These are phyloP conservation scores for Chalaropsis ovoidea DNA, from an alignment of 2,329 filamentous ascomycete genomes.

Conservation along the genomic window DNA sequence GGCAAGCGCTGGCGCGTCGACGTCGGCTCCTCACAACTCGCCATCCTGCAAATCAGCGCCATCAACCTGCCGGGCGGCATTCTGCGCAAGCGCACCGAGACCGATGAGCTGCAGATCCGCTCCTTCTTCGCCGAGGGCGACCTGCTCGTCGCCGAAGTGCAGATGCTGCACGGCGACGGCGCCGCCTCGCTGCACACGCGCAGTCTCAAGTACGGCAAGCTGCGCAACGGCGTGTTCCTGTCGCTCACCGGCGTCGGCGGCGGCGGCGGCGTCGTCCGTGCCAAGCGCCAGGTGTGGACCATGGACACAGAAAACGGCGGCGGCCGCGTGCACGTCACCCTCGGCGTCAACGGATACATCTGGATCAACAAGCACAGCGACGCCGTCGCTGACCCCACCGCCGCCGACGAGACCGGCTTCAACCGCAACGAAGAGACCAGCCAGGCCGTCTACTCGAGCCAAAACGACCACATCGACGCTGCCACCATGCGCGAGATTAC, in stretches of 20 bases:
- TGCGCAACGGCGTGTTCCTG: slow-evolving; percentile 85
- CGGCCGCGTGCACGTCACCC: slow-evolving; percentile 67
- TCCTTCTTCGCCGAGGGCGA: slow-evolving; percentile 97
- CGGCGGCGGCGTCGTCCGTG: slow-evolving; percentile 74
- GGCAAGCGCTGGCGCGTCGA: slow-evolving; percentile 90
- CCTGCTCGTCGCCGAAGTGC: slow-evolving; percentile 86
- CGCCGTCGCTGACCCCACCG: slow-evolving; percentile 41
- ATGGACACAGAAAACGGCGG: slow-evolving; percentile 49
- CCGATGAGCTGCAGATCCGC: slow-evolving; percentile 92
- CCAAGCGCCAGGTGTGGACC: slow-evolving; percentile 80
- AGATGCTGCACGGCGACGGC: slow-evolving; percentile 77
- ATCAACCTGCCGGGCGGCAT: slow-evolving; percentile 96
- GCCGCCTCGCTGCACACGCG: slow-evolving; percentile 82
- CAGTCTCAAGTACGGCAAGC: slow-evolving; percentile 84
- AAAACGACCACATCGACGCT: slow-evolving; percentile 75
- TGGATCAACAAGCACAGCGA: slow-evolving; percentile 84
- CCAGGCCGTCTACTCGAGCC: slow-evolving; percentile 80
- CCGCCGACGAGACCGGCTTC: slow-evolving; percentile 55
- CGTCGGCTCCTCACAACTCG: slow-evolving; percentile 76
- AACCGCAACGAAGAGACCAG: slow-evolving; percentile 81
- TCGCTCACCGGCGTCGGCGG: slow-evolving; percentile 73
- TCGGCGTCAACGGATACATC: slow-evolving; percentile 94
- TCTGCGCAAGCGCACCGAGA: slow-evolving; percentile 79
- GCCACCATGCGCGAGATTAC: slow-evolving; percentile 81
- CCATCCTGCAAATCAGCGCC: slow-evolving; percentile 70